Evolutionary conservation across 139 green algal species (phyloP).

Genomic region (Picochlorum costavermella): DNA sequence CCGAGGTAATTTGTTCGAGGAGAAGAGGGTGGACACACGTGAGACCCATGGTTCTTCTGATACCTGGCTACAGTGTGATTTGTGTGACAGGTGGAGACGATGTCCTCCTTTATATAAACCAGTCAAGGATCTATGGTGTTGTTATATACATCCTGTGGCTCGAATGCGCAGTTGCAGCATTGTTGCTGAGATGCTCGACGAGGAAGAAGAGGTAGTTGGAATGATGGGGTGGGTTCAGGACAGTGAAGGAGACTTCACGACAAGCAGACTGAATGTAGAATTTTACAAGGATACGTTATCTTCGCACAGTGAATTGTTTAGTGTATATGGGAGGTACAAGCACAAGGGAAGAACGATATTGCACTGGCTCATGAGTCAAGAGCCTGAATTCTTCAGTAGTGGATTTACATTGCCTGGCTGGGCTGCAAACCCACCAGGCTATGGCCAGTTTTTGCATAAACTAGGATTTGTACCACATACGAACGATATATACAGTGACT

Average conservation of each 20-base stretch:
- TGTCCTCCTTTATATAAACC: constrained; percentile 23
- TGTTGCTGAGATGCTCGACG: neutral
- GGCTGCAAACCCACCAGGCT: constrained; percentile 1
- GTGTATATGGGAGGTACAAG: no score
- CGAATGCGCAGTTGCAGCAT: neutral
- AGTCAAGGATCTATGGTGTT: neutral
- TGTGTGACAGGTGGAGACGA: constrained; percentile 64
- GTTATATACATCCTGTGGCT: neutral
- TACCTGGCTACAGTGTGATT: constrained; percentile 48
- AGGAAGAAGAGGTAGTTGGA: constrained; percentile 7
- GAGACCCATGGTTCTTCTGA: neutral
- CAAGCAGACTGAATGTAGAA: neutral
- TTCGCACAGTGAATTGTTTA: no score
- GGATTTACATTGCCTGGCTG: neutral
- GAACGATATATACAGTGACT: neutral
- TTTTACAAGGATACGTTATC: no score
- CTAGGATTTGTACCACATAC: constrained; percentile 2
- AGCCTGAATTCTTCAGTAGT: neutral
- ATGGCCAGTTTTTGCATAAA: constrained; percentile 5
- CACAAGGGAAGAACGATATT: no score
- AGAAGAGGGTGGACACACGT: no score
- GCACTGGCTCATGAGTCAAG: no score
- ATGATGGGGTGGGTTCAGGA: constrained; percentile 11
- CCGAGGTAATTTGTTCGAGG: no score
- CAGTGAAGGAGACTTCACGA: neutral